Conservation (phyloP, 805 yeast genomes). For the Lachancea waltii region DNA sequence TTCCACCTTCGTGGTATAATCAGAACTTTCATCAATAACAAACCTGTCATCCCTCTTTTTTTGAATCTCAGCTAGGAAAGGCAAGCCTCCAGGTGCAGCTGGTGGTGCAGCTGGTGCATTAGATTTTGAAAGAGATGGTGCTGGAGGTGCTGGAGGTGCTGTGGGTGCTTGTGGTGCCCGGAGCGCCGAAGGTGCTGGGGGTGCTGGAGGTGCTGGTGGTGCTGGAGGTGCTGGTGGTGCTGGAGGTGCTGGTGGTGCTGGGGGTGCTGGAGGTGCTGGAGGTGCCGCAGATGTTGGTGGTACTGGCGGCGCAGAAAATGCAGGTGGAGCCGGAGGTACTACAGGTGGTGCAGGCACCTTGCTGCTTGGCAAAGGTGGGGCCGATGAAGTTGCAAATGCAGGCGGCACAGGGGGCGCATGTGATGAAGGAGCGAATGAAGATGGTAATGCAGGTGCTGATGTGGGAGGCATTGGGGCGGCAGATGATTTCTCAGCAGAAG, state of each 20-base stretch:
- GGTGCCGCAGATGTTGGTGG: slow-evolving; percentile 21
- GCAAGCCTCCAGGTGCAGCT: slow-evolving; percentile 37
- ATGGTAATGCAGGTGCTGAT: slow-evolving; percentile 11
- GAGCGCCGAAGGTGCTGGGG: slow-evolving; percentile 21
- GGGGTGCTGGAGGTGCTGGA: slow-evolving; percentile 19
- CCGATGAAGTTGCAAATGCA: slow-evolving; percentile 21
- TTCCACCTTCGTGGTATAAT: slow-evolving; percentile 22
- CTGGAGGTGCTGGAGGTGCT: slow-evolving; percentile 18
- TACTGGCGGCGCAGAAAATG: slow-evolving; percentile 25
- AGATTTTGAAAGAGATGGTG: slow-evolving; percentile 20
- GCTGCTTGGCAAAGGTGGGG: no score
- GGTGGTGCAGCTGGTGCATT: slow-evolving; percentile 21
- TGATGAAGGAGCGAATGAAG: slow-evolving; percentile 20
- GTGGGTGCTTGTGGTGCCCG: slow-evolving; percentile 22
- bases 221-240: slow-evolving; percentile 19
- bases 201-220: slow-evolving; percentile 14
- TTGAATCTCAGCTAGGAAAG: slow-evolving; percentile 46
- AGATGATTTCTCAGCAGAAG: slow-evolving; percentile 11
- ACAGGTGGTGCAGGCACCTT: no score
- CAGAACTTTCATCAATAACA: slow-evolving; percentile 36
- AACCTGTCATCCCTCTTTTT: slow-evolving; percentile 41
- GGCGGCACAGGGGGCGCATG: slow-evolving; percentile 14
- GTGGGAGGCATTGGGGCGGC: slow-evolving; percentile 11
- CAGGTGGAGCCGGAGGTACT: slow-evolving; percentile 13
- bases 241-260: slow-evolving; percentile 21